Evolutionary conservation across 345 rosid species (phyloP).

Genomic region (Jatropha curcas): DNA sequence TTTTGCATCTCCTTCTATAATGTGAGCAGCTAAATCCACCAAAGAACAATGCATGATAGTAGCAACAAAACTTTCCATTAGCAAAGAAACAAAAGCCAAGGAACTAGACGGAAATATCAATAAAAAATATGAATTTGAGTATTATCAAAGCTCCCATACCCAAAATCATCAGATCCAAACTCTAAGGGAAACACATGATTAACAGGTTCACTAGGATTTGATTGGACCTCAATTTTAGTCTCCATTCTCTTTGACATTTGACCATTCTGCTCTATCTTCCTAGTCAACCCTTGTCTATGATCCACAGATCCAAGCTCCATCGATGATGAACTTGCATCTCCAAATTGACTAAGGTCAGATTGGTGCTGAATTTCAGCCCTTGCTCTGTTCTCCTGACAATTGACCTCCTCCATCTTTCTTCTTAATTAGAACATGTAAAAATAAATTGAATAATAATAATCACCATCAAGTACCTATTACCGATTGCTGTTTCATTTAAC

Average conservation of each 20-base stretch:
- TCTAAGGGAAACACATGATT: not conserved
- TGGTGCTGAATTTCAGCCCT: not conserved
- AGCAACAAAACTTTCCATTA: not conserved
- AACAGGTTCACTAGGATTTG: not conserved
- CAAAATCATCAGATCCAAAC: not conserved
- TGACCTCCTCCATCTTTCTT: not conserved
- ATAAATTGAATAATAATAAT: not conserved
- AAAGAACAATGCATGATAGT: not conserved
- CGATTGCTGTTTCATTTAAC: not conserved
- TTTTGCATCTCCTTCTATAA: constrained; percentile 79
- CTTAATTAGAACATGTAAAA: not conserved
- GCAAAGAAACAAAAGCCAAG: not conserved
- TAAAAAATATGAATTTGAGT: not conserved
- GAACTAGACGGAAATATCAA: not conserved
- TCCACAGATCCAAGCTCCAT: no score
- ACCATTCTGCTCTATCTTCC: not conserved
- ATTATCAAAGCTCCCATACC: not conserved
- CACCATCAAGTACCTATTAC: not conserved
- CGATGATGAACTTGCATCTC: no score
- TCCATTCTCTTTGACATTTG: not conserved
- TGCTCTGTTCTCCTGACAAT: not conserved
- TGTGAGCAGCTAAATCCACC: constrained; percentile 61
- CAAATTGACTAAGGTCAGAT: not conserved
- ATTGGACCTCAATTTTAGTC: not conserved
- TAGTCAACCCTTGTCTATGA: no score